Conservation (phyloP, 1,139 yeast species). For the Scheffersomyces illinoinensis region DNA sequence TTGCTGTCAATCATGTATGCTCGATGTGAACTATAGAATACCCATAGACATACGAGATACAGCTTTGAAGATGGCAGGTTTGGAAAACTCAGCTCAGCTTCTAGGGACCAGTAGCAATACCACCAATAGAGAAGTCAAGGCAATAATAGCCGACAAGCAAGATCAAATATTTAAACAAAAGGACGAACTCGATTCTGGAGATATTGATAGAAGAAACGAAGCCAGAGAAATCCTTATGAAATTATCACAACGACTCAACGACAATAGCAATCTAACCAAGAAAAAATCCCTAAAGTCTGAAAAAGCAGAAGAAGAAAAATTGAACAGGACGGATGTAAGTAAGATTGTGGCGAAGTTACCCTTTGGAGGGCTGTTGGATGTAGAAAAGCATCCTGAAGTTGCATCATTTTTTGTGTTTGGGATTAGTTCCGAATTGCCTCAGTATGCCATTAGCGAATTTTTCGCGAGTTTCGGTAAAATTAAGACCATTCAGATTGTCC, state of each 20-base stretch:
- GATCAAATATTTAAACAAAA: slow-evolving; percentile 21
- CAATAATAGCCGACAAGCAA: slow-evolving; percentile 39
- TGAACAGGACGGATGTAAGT: slow-evolving; percentile 44
- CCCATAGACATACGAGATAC: slow-evolving; percentile 80
- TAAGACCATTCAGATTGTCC: slow-evolving; percentile 53
- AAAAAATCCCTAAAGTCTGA: slow-evolving; percentile 5
- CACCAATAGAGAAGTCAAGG: slow-evolving; percentile 44
- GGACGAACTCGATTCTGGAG: slow-evolving; percentile 15
- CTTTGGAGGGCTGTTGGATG: slow-evolving; percentile 52
- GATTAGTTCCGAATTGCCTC: slow-evolving; percentile 64
- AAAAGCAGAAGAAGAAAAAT: slow-evolving; percentile 16
- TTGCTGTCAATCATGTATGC: slow-evolving; percentile 86
- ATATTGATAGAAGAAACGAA: slow-evolving; percentile 19
- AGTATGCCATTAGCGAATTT: slow-evolving; percentile 52
- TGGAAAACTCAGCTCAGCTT: slow-evolving; percentile 27
- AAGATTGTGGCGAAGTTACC: slow-evolving; percentile 59
- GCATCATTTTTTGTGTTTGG: slow-evolving; percentile 75
- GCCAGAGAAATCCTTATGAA: slow-evolving; percentile 39
- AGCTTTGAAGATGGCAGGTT: slow-evolving; percentile 73
- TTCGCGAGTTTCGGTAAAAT: slow-evolving; percentile 49
- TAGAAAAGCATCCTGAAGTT: slow-evolving; percentile 43
- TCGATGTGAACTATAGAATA: slow-evolving; percentile 77
- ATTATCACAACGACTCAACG: slow-evolving; percentile 39
- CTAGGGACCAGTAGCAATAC: slow-evolving; percentile 10
- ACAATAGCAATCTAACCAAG: slow-evolving; percentile 2